Percentiles rank a stretch among this genome's conserved stretches.
Conservation (phyloP, 2,329 filamentous ascomycete species). For the Pseudogymnoascus sp. region DNA sequence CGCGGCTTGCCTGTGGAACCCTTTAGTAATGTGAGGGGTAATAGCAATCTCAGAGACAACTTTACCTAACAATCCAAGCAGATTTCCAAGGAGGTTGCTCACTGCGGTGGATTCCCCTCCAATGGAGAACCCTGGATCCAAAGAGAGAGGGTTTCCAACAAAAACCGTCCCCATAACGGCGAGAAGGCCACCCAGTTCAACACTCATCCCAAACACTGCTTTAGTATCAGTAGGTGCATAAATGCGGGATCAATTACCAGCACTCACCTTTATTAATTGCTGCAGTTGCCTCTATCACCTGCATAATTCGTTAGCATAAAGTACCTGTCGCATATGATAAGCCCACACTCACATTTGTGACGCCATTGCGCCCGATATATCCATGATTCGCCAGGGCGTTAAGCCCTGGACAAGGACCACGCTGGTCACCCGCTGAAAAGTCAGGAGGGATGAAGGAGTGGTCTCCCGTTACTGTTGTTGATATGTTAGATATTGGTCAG, state of each 20-base stretch:
- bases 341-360: constrained; percentile 22
- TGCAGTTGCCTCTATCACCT: constrained; percentile 25
- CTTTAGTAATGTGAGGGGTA: background rate
- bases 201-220: constrained; percentile 39
- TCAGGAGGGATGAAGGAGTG: constrained; percentile 31
- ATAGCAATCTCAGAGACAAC: background rate
- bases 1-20: constrained; percentile 14
- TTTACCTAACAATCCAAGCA: background rate
- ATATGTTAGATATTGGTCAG: constrained; percentile 6
- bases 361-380: constrained; percentile 36
- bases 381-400: constrained; percentile 38
- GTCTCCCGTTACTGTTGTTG: constrained; percentile 27
- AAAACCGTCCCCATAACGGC: constrained; percentile 38
- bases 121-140: constrained; percentile 39
- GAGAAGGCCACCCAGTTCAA: constrained; percentile 34
- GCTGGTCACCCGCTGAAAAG: constrained; percentile 30
- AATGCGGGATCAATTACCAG: background rate
- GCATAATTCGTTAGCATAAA: background rate
- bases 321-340: constrained; percentile 12
- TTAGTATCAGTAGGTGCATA: constrained; percentile 11
- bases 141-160: constrained; percentile 37
- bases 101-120: constrained; percentile 23
- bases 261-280: constrained; percentile 30
- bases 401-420: constrained; percentile 35
- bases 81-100: constrained; percentile 14